These are phyloP conservation scores for Piromyces sp. DNA, from an alignment of 192 early-diverging fungal species.

Conservation along the genomic window DNA sequence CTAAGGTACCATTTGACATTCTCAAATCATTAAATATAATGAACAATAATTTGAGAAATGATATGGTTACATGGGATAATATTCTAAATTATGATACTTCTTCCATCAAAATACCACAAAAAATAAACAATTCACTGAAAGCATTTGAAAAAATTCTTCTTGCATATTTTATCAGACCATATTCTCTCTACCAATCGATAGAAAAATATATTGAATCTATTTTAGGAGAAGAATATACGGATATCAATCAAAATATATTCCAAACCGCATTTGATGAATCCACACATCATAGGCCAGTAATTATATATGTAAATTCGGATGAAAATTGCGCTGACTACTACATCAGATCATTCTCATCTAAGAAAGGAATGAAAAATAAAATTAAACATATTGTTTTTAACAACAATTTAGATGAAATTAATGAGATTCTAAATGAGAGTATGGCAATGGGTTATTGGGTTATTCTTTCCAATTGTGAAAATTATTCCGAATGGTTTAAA, in stretches of 20 bases:
- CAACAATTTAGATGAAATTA: not conserved
- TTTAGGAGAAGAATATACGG: not conserved
- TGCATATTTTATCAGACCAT: not conserved
- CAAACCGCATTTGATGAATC: not conserved
- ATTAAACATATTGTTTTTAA: not conserved
- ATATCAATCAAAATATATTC: not conserved
- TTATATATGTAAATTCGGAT: not conserved
- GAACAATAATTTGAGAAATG: not conserved
- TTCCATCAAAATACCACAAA: not conserved
- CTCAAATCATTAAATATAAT: not conserved
- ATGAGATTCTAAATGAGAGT: not conserved
- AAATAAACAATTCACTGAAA: not conserved
- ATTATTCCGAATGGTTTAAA: not conserved
- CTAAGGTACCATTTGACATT: not conserved
- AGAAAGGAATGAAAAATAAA: not conserved
- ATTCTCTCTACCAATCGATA: not conserved
- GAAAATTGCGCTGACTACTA: not conserved
- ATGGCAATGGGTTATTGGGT: not conserved
- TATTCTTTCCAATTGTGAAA: not conserved
- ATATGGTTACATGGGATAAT: not conserved
- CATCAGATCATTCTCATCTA: not conserved
- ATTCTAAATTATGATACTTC: not conserved
- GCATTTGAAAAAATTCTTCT: not conserved
- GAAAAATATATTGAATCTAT: not conserved
- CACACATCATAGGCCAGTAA: not conserved